Conservation (phyloP, 2,329 filamentous ascomycete genomes). For the Colletotrichum aenigma region DNA sequence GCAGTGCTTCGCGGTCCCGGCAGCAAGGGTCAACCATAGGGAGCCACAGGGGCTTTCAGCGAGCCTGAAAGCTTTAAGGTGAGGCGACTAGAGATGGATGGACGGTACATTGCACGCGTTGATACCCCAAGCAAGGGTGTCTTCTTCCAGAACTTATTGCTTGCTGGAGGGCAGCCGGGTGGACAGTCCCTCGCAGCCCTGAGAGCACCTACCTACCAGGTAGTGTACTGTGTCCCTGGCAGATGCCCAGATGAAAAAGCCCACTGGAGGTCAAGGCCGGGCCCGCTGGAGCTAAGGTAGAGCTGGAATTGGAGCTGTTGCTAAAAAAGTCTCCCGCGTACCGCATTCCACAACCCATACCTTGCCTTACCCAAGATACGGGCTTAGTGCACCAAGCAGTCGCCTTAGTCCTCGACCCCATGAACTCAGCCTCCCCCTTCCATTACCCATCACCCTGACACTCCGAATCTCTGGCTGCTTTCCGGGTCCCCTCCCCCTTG, state of each 20-base stretch:
- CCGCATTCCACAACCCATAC: not conserved
- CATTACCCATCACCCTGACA: not conserved
- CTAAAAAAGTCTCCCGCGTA: slow-evolving; percentile 11
- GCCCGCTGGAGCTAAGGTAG: not conserved
- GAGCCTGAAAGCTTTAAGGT: slow-evolving; percentile 8
- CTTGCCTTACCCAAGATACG: not conserved
- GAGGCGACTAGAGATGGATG: not conserved
- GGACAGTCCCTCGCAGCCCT: not conserved
- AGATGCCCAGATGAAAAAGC: not conserved
- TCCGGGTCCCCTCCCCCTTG: not conserved
- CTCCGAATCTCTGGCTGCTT: not conserved
- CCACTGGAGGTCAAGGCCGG: not conserved
- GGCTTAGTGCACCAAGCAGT: not conserved
- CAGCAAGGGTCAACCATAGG: slow-evolving; percentile 1
- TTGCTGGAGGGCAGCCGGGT: not conserved
- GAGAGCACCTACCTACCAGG: not conserved
- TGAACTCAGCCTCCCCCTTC: slow-evolving; percentile 17
- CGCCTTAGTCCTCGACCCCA: not conserved
- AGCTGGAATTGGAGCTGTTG: slow-evolving; percentile 5
- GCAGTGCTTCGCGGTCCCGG: not conserved
- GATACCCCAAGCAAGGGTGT: not conserved
- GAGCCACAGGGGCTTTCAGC: slow-evolving; percentile 1
- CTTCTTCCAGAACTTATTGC: not conserved
- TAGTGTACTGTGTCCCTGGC: not conserved
- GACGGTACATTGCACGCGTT: not conserved